A percentile compares a stretch with the other conserved stretches of the same genome.
Evolutionary conservation across 176 grass and related monocot species (phyloP).

Genomic region (Juncus effusus): DNA sequence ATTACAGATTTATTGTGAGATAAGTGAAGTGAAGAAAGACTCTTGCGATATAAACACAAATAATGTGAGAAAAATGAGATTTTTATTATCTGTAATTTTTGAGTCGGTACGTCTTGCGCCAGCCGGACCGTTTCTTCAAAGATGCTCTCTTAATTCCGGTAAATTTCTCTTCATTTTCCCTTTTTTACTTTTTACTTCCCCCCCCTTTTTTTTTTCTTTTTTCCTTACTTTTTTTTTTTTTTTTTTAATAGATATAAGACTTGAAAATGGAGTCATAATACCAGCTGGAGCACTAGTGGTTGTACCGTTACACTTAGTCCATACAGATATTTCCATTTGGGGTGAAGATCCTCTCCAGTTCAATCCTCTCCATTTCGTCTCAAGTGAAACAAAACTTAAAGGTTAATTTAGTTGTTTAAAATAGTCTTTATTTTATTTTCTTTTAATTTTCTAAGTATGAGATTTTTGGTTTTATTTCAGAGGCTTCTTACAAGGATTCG

Average conservation of each 20-base stretch:
- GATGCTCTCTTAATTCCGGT: constrained; percentile 84
- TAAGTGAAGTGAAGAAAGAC: constrained; percentile 38
- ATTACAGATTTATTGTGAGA: constrained; percentile 61
- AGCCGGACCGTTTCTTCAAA: constrained; percentile 90
- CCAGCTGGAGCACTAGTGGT: constrained; percentile 67
- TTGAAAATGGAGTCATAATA: constrained; percentile 50
- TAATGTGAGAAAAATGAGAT: constrained; percentile 63
- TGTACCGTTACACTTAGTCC: constrained; percentile 84
- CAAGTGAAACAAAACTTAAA: constrained; percentile 35
- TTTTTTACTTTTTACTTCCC: background rate
- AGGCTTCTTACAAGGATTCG: constrained; percentile 23
- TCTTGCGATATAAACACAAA: constrained; percentile 36
- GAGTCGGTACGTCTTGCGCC: constrained; percentile 91
- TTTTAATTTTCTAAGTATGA: constrained; percentile 15
- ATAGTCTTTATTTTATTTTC: constrained; percentile 11
- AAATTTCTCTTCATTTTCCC: background rate
- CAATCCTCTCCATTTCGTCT: constrained; percentile 59
- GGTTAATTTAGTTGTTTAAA: constrained; percentile 27
- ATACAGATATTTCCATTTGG: constrained; percentile 72
- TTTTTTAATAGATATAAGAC: constrained; percentile 50
- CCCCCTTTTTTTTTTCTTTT: background rate
- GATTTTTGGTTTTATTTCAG: constrained; percentile 20
- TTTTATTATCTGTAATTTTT: constrained; percentile 72
- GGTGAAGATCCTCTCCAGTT: constrained; percentile 70
- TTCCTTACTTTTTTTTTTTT: constrained; percentile 6